A percentile compares a stretch with the other conserved stretches of the same genome.
These are phyloP conservation scores for Penicillium sp. DNA, from an alignment of 2,329 filamentous ascomycete species.

Conservation along the genomic window DNA sequence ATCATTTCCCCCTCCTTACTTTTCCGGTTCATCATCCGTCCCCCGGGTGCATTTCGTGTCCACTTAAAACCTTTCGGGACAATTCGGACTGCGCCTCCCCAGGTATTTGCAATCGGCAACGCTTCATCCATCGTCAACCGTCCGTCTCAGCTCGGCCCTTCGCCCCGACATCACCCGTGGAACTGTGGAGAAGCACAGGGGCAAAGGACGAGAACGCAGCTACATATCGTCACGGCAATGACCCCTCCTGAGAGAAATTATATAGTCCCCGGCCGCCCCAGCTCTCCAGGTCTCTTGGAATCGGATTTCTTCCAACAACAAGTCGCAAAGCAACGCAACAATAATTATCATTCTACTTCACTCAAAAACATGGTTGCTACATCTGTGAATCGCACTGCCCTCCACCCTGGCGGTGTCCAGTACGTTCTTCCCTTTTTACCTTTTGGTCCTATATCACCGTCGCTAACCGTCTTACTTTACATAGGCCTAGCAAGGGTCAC, in stretches of 20 bases:
- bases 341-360: conserved; percentile 61
- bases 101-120: conserved; percentile 23
- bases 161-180: conserved; percentile 41
- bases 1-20: conserved; percentile 3
- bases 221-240: conserved; percentile 26
- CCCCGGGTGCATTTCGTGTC: conserved; percentile 26
- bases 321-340: conserved; percentile 57
- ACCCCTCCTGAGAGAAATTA: conserved; percentile 40
- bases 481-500: conserved; percentile 79
- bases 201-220: conserved; percentile 25
- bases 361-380: conserved; percentile 53
- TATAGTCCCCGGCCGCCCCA: conserved; percentile 44
- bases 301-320: conserved; percentile 60
- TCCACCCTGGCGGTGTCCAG: conserved; percentile 89
- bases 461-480: conserved; percentile 18
- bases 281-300: conserved; percentile 50
- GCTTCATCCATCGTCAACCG: conserved; percentile 22
- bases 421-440: conserved; percentile 53
- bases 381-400: conserved; percentile 83
- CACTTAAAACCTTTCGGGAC: conserved; percentile 27
- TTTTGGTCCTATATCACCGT: background rate
- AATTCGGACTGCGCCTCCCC: conserved; percentile 28
- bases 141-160: conserved; percentile 25
- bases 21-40: conserved; percentile 6
- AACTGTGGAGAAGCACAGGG: conserved; percentile 41